phyloP scores from a whole-genome alignment of 371 early-diverging fungal genomes.

The Fennellomyces sp. region DNA sequence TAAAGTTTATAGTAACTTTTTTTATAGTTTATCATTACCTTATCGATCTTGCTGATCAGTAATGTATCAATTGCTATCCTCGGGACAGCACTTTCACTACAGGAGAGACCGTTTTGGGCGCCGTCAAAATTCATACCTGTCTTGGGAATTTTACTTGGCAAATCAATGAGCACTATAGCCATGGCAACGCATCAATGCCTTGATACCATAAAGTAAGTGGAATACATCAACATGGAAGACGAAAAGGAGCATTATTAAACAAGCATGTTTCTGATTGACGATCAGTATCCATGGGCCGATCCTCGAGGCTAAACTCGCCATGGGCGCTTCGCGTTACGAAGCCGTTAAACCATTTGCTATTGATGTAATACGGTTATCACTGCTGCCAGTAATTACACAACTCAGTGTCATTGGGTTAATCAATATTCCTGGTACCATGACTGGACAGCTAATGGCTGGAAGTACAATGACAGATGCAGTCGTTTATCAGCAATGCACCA shows the following conservation, averaged over 20 bases:
- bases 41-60: constrained; percentile 48
- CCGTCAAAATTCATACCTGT: constrained; percentile 86
- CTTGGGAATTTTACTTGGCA: constrained; percentile 87
- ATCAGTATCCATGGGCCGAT: constrained; percentile 68
- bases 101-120: constrained; percentile 71
- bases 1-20: background rate
- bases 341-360: constrained; percentile 75
- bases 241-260: no score
- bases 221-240: no score
- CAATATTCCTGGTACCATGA: constrained; percentile 92
- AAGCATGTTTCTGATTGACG: constrained; percentile 24
- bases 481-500: constrained; percentile 81
- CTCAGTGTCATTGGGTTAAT: constrained; percentile 85
- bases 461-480: constrained; percentile 79
- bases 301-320: constrained; percentile 73
- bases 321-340: constrained; percentile 87
- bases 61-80: constrained; percentile 53
- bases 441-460: constrained; percentile 88
- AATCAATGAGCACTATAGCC: constrained; percentile 83
- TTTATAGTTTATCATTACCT: constrained; percentile 49
- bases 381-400: constrained; percentile 82
- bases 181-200: constrained; percentile 74
- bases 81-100: constrained; percentile 70
- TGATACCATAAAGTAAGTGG: constrained; percentile 55
- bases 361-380: constrained; percentile 73